A percentile compares a stretch with the other conserved stretches of the same genome.
These are phyloP conservation scores for Blakeslea trispora DNA, from an alignment of 371 early-diverging fungal species.

Conservation along the genomic window DNA sequence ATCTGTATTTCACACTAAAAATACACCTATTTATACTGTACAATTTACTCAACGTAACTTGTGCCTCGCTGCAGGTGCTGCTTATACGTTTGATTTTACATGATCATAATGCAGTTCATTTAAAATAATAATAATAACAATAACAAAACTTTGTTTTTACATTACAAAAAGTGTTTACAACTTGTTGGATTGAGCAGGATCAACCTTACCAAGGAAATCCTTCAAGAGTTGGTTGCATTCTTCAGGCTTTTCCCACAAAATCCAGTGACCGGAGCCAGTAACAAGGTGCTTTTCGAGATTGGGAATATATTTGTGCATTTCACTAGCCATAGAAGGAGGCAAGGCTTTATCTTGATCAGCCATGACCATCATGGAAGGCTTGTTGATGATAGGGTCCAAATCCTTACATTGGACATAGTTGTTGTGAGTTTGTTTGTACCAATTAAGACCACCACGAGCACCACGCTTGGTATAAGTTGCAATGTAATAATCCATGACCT, in stretches of 20 bases:
- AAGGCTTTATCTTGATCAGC: conserved; percentile 44
- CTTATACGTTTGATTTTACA: conserved; percentile 10
- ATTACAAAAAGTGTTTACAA: too few relatives aligned
- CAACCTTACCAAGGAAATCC: conserved; percentile 18
- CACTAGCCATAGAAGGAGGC: conserved; percentile 40
- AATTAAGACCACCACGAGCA: conserved; percentile 45
- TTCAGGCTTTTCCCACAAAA: conserved; percentile 48
- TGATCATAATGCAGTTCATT: conserved; percentile 1
- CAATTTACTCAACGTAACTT: conserved; percentile 93
- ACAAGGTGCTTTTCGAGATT: conserved; percentile 36
- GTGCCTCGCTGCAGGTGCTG: conserved; percentile 72
- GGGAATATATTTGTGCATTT: conserved; percentile 37
- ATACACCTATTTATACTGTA: conserved; percentile 88
- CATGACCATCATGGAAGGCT: conserved; percentile 45
- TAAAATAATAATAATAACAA: too few relatives aligned
- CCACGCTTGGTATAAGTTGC: conserved; percentile 33
- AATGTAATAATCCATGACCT: conserved; percentile 44
- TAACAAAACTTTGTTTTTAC: too few relatives aligned
- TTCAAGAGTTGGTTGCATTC: not conserved
- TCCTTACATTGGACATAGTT: conserved; percentile 47
- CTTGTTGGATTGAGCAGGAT: conserved; percentile 17
- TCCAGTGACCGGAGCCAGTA: conserved; percentile 48
- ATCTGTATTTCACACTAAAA: conserved; percentile 88
- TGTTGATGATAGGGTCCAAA: conserved; percentile 37
- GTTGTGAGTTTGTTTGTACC: conserved; percentile 43